Base-by-base conservation (phyloP, 805 yeast species). In the Novakomyces olei region DNA sequence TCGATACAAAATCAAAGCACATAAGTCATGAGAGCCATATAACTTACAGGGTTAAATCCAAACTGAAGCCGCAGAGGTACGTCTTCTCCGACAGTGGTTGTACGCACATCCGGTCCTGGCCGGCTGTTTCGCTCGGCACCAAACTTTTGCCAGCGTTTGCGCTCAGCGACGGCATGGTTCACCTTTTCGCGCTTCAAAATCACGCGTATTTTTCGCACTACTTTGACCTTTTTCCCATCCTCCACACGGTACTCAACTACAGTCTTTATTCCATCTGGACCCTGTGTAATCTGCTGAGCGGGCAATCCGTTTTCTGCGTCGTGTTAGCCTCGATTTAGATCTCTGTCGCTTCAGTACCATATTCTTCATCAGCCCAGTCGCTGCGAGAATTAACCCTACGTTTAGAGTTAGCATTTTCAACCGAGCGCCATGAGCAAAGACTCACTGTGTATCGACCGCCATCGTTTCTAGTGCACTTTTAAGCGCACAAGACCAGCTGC, bases 191-290 rank as follows among this genome's bases (percentile, higher is more conserved):
- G 72, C 26, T 74, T 78, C 44, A 64, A 67, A 38, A 76, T 68
- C 46, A 74, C 77, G 51, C 66, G 72, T 50, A 88, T 69, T 50
- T 65, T 76, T 53, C 83, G 93, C 29, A 93, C 81, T 34, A 83
- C 68, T 54, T 75, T 79, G 40, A 76, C 79, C 50, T 75, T 81
- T 53, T 78, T 72, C 38, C 92, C 92, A 31, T 67, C 72, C 41
- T 68, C 57, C 28, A 44, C 31, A 48, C 75, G 66, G 60, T 63
- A 83, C 27, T 83, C 67, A 36, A 81, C 65, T 34, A 85, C 72
- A 6, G 93, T 79, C 55, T 77, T 80, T 38, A 94, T 76, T 35
- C 93, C 94, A 49, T 83, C 95, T 24, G 70, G 60, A 50, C 81
- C 80, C 29, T 65, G 65, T 34, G 70, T 75, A 45, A 79, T 65